Base-by-base conservation (phyloP, 768 basidiomycete genomes). In the Pleurotus pulmonarius region DNA sequence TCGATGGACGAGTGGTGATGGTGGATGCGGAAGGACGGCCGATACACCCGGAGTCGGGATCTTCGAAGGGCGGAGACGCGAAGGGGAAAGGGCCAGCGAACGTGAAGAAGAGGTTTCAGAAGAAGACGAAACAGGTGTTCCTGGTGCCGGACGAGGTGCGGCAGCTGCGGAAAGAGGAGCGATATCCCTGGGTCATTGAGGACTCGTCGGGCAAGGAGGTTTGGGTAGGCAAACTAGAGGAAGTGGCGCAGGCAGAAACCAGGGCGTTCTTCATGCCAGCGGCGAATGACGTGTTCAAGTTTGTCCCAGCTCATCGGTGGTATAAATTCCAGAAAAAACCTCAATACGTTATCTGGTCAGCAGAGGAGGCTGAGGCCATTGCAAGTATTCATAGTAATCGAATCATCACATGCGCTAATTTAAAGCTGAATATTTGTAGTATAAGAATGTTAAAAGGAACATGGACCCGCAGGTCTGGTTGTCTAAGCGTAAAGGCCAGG, bases 131-230 rank as follows among this genome's bases (percentile, higher is more conserved):
- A 69, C 74, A 92, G 74, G 90, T 94, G 16, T 93, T 87, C 72
- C 80, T 85, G 59, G 87, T 93, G 1, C 83, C 89, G 0, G 91
- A 94, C 55, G 86, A 86, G 39, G 77, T 83, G 49, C 75, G 92
- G 61, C 87, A 91, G 71, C 75, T 94, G 63, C 77, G 89, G 68
- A 82, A 81, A 65, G 93, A 95, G 72, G 93, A 95, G 72, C 76
- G 90, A 60, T 90, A 90, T 69, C 93, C 93, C 2, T 95, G 93
- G 93, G 88, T 95, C 39, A 83, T 94, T 74, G 93, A 95, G 74
- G 92, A 93, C 67, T 82, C 79, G 38, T 77, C 78, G 16, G 79
- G 83, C 49, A 74, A 77, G 56, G 90, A 94, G 71, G 68, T 83
- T 12, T 95, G 93, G 93, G 77, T 83, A 39, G 93, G 88, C 5